Percentiles rank a stretch among this genome's conserved stretches.
phyloP scores from a whole-genome alignment of 176 grass and related monocot species.

The Areca catechu region DNA sequence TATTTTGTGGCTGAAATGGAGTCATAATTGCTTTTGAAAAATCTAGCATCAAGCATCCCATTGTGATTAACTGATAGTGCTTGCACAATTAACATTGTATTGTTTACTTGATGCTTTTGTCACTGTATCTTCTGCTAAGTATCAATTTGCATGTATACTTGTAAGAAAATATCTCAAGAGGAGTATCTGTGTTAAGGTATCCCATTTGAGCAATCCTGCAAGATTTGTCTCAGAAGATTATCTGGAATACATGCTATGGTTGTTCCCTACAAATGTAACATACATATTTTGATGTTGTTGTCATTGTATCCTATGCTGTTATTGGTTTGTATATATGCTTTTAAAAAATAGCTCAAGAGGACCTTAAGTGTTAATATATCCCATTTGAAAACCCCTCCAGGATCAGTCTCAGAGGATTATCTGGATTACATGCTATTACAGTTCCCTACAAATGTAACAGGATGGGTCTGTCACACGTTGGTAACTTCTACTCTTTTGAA shows the following conservation, averaged over 20 bases:
- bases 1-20: too few relatives aligned
- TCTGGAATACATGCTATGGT: constrained; percentile 79
- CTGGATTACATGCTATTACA: constrained; percentile 85
- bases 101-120: too few relatives aligned
- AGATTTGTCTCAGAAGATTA: constrained; percentile 89
- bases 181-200: too few relatives aligned
- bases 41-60: too few relatives aligned
- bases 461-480: constrained; percentile 80
- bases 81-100: not conserved
- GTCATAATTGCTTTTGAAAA: too few relatives aligned
- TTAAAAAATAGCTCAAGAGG: too few relatives aligned
- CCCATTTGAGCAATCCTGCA: constrained; percentile 13
- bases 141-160: too few relatives aligned
- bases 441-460: constrained; percentile 91
- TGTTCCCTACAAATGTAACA: constrained; percentile 88
- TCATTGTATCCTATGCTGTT: too few relatives aligned
- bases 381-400: constrained; percentile 23
- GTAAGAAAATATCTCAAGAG: too few relatives aligned
- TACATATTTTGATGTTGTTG: too few relatives aligned
- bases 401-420: constrained; percentile 88
- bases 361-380: not conserved
- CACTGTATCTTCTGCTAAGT: too few relatives aligned
- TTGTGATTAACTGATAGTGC: not conserved
- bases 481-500: constrained; percentile 90
- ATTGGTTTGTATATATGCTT: too few relatives aligned